A percentile compares a stretch with the other conserved stretches of the same genome.
Conservation (phyloP, 805 yeast species). For the Candida endomychidarum region DNA sequence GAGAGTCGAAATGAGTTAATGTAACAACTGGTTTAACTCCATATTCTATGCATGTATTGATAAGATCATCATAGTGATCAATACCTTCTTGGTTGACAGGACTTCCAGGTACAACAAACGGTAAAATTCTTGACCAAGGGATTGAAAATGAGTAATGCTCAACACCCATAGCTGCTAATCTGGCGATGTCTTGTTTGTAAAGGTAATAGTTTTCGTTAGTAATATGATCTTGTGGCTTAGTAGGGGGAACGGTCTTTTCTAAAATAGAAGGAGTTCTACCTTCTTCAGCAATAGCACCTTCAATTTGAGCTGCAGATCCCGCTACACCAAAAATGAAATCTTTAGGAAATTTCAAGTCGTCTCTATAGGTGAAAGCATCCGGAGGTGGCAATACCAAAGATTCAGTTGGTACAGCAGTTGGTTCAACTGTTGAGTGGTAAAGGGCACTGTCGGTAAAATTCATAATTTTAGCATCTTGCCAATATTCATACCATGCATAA, state of each 20-base stretch:
- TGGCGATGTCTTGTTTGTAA: constrained; percentile 31
- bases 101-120: constrained; percentile 27
- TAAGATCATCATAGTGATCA: constrained; percentile 23
- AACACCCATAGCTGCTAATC: constrained; percentile 32
- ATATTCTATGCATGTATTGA: constrained; percentile 21
- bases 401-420: constrained; percentile 19
- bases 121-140: constrained; percentile 36
- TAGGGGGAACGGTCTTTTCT: constrained; percentile 20
- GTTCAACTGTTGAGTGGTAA: constrained; percentile 19
- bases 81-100: constrained; percentile 29
- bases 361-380: constrained; percentile 17
- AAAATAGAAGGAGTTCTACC: constrained; percentile 30
- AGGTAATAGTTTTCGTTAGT: constrained; percentile 31
- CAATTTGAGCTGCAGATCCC: constrained; percentile 35
- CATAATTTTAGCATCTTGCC: constrained; percentile 15
- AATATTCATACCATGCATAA: constrained; percentile 20
- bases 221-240: constrained; percentile 21
- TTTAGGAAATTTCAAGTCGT: constrained; percentile 16
- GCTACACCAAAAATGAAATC: constrained; percentile 29
- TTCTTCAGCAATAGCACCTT: constrained; percentile 35
- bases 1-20: constrained; percentile 35
- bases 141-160: constrained; percentile 31
- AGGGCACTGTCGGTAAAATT: constrained; percentile 18
- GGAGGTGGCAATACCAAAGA: constrained; percentile 17
- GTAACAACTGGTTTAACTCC: constrained; percentile 30